Evolutionary conservation across 2,329 filamentous ascomycete genomes (phyloP).

Genomic region (Ophiostoma ips): DNA sequence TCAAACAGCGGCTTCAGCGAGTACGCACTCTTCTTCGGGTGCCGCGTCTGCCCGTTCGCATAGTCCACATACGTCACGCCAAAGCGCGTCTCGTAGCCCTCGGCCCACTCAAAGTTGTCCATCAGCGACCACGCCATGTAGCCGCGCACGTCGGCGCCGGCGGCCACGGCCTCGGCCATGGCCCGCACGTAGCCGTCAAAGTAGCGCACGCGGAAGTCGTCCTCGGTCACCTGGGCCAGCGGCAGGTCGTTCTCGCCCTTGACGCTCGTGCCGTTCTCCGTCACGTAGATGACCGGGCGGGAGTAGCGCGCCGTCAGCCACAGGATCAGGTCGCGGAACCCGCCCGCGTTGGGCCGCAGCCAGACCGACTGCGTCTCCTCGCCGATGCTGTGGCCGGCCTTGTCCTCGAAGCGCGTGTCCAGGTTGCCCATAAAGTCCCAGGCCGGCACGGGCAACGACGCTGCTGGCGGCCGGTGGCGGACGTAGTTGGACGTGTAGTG

Average conservation of each 20-base stretch:
- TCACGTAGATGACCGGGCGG: slow-evolving; percentile 68
- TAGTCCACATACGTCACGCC: slow-evolving; percentile 79
- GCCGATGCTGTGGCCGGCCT: slow-evolving; percentile 60
- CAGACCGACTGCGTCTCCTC: slow-evolving; percentile 71
- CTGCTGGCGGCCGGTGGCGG: slow-evolving; percentile 49
- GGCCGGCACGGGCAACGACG: slow-evolving; percentile 37
- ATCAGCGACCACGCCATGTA: slow-evolving; percentile 83
- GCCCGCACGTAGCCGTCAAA: slow-evolving; percentile 65
- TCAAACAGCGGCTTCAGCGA: slow-evolving; percentile 59
- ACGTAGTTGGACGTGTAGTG: slow-evolving; percentile 86
- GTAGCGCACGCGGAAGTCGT: slow-evolving; percentile 71
- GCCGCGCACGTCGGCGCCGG: slow-evolving; percentile 62
- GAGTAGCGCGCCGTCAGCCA: slow-evolving; percentile 69
- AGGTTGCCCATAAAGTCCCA: slow-evolving; percentile 66
- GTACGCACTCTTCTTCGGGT: slow-evolving; percentile 73
- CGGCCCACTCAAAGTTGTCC: slow-evolving; percentile 90
- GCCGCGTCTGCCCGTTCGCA: slow-evolving; percentile 60
- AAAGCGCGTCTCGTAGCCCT: slow-evolving; percentile 77
- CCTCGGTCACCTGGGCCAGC: slow-evolving; percentile 56
- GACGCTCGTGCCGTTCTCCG: slow-evolving; percentile 76
- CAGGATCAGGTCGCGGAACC: slow-evolving; percentile 62
- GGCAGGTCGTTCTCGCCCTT: slow-evolving; percentile 70
- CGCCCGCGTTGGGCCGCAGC: slow-evolving; percentile 61
- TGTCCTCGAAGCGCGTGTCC: slow-evolving; percentile 56
- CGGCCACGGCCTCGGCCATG: slow-evolving; percentile 54